phyloP scores from a whole-genome alignment of 164 flowering plant genomes.

The Paratinospora sagittata region DNA sequence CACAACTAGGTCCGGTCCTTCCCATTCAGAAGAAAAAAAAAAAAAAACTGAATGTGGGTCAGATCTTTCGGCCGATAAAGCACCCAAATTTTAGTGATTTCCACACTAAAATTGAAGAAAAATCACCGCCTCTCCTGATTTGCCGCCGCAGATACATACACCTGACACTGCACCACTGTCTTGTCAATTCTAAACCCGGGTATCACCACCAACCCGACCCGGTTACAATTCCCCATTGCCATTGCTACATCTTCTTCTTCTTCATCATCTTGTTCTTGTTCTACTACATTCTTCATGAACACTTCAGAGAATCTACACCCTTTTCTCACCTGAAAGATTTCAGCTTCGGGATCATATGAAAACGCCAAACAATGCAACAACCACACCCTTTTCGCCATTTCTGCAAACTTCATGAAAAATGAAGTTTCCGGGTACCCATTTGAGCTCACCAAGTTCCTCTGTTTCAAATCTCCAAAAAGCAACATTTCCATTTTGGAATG shows the following conservation, averaged over 20 bases:
- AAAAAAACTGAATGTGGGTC: background rate
- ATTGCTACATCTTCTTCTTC: background rate
- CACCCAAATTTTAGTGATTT: background rate
- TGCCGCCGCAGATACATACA: constrained; percentile 39
- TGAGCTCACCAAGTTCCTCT: constrained; percentile 36
- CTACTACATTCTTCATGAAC: constrained; percentile 59
- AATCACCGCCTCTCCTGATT: background rate
- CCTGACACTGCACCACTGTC: constrained; percentile 52
- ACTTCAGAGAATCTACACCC: constrained; percentile 62
- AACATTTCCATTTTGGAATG: constrained; percentile 70
- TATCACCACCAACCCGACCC: constrained; percentile 56
- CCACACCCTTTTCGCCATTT: constrained; percentile 74
- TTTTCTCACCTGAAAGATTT: constrained; percentile 44
- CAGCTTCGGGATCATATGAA: constrained; percentile 46
- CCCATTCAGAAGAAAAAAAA: no score
- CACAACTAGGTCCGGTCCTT: no score
- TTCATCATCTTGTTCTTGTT: constrained; percentile 27
- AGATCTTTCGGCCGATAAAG: background rate
- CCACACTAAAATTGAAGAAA: no score
- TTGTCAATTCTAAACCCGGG: constrained; percentile 70
- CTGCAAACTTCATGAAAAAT: constrained; percentile 44
- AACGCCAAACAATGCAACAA: constrained; percentile 64
- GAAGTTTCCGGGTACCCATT: constrained; percentile 47
- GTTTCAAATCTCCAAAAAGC: constrained; percentile 43
- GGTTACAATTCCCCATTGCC: constrained; percentile 22